These are phyloP conservation scores for Pseudozyma hubeiensis DNA, from an alignment of 1,284 basidiomycete species.

Conservation along the genomic window DNA sequence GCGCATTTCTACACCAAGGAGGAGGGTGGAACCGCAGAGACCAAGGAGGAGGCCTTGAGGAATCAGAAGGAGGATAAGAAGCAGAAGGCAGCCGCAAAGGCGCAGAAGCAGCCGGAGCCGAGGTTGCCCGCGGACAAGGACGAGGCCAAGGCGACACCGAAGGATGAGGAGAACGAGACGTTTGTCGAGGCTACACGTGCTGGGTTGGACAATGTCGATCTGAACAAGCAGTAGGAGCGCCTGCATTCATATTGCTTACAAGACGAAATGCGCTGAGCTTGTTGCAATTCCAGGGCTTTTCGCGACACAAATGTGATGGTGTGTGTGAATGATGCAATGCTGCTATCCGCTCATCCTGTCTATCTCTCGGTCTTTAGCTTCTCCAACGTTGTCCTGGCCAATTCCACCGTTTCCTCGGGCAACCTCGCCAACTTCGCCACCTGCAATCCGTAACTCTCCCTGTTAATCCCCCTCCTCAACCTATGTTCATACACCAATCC, in stretches of 20 bases:
- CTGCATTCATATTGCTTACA: no score
- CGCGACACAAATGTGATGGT: background rate
- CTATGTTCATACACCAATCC: conserved; percentile 84
- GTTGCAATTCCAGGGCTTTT: no score
- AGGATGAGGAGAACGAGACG: conserved; percentile 29
- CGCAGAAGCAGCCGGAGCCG: conserved; percentile 11
- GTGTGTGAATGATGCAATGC: background rate
- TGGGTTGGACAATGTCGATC: conserved; percentile 22
- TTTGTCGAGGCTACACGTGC: conserved; percentile 39
- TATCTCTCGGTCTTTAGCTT: background rate
- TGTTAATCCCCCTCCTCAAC: conserved; percentile 84
- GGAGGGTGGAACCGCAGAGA: conserved; percentile 58
- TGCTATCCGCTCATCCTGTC: background rate
- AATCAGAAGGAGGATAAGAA: conserved; percentile 43
- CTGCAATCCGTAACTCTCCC: conserved; percentile 90
- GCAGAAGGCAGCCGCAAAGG: conserved; percentile 24
- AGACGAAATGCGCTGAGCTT: no score
- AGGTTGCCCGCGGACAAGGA: conserved; percentile 20
- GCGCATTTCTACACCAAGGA: conserved; percentile 53
- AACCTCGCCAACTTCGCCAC: conserved; percentile 89
- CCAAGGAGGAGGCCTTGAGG: conserved; percentile 48
- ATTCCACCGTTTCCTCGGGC: conserved; percentile 71
- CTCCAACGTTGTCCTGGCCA: conserved; percentile 9
- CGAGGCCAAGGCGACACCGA: conserved; percentile 9
- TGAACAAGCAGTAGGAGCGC: conserved; percentile 14